A percentile compares a stretch with the other conserved stretches of the same genome.
Evolutionary conservation across 305 asterid species (phyloP).

Genomic region (Striga hermonthica): DNA sequence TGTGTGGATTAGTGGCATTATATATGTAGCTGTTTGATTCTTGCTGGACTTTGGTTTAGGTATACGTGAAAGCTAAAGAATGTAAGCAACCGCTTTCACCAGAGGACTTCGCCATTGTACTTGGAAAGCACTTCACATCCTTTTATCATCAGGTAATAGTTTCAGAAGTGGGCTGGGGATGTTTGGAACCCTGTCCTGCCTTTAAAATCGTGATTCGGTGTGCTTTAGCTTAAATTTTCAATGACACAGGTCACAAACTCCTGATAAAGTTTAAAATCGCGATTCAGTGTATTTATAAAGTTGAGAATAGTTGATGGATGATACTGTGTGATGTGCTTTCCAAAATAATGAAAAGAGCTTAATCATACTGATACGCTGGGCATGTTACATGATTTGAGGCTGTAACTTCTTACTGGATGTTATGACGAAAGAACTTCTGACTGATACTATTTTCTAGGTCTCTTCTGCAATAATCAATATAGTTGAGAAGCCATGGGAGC

Average conservation of each 20-base stretch:
- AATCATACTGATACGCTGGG: neutral
- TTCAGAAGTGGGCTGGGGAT: conserved; percentile 4
- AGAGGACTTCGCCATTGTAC: conserved; percentile 84
- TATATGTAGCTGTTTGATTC: conserved; percentile 19
- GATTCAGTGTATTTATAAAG: too few species aligned
- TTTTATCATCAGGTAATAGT: conserved; percentile 64
- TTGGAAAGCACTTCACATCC: conserved; percentile 81
- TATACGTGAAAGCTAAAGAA: conserved; percentile 92
- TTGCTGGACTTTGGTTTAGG: conserved; percentile 46
- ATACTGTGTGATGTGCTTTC: conserved; percentile 3
- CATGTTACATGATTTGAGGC: conserved; percentile 6
- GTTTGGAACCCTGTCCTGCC: neutral
- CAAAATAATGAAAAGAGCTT: conserved; percentile 9
- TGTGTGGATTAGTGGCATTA: neutral
- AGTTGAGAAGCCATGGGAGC: conserved; percentile 96
- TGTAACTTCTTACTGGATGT: conserved; percentile 7
- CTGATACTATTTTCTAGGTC: conserved; percentile 45
- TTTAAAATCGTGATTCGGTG: neutral
- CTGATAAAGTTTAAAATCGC: too few species aligned
- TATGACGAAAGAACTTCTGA: conserved; percentile 5
- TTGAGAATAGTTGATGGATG: too few species aligned
- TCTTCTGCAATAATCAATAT: conserved; percentile 64
- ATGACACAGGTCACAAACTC: neutral
- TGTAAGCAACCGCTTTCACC: conserved; percentile 55
- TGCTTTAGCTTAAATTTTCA: neutral